phyloP scores from a whole-genome alignment of 169 alveolate genomes.

The Cryptosporidium tyzzeri region DNA sequence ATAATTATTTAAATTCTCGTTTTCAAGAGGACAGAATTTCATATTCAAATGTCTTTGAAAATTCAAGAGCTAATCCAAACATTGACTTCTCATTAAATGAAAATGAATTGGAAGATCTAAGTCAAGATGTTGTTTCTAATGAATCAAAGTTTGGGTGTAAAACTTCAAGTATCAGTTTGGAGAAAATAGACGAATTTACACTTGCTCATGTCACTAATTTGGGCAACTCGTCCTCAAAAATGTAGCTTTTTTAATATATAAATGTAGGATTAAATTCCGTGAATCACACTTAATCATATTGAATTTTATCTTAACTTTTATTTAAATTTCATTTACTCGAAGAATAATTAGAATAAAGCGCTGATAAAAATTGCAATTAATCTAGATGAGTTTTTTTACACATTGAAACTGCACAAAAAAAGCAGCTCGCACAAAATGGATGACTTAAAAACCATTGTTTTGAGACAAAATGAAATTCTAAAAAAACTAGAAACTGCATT shows the following conservation, averaged over 20 bases:
- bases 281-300: neutral
- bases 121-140: neutral
- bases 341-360: neutral
- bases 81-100: conserved; percentile 20
- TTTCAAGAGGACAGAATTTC: conserved; percentile 14
- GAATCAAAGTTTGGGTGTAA: conserved; percentile 28
- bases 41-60: neutral
- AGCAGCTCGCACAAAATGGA: neutral
- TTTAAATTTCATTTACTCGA: neutral
- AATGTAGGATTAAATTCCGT: neutral
- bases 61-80: neutral
- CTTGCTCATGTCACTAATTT: conserved; percentile 70
- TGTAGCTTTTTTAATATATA: neutral
- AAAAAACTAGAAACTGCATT: conserved; percentile 32
- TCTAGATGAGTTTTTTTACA: neutral
- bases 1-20: conserved; percentile 36
- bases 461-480: conserved; percentile 44
- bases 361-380: conserved; percentile 7
- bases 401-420: neutral
- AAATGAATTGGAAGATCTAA: conserved; percentile 41
- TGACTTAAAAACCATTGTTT: neutral
- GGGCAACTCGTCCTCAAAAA: conserved; percentile 29
- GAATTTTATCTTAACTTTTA: neutral
- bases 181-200: conserved; percentile 72
- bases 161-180: conserved; percentile 58